A percentile compares a stretch with the other conserved stretches of the same genome.
These are phyloP conservation scores for Naganishia friedmannii DNA, from an alignment of 768 basidiomycete genomes.

Conservation along the genomic window DNA sequence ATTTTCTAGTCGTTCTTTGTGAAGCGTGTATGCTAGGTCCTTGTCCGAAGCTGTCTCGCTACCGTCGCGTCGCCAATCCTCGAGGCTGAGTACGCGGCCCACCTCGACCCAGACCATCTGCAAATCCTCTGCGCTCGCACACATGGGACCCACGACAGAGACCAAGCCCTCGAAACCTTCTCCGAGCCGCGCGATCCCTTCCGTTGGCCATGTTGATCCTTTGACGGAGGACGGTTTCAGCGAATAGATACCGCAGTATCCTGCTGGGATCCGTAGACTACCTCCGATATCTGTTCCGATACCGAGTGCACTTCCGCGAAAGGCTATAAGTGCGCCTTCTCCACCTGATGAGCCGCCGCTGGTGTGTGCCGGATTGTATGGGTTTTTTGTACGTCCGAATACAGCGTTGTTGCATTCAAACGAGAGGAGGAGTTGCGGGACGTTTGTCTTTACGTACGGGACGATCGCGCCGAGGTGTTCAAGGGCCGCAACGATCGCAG, in stretches of 20 bases:
- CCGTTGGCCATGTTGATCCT: constrained; percentile 55
- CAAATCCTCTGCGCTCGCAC: constrained; percentile 62
- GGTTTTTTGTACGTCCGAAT: constrained; percentile 75
- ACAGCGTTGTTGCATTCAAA: constrained; percentile 73
- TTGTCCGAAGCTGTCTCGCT: neutral
- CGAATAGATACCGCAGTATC: constrained; percentile 65
- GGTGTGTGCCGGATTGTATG: constrained; percentile 68
- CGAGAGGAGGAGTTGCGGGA: constrained; percentile 58
- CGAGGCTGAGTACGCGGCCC: constrained; percentile 53
- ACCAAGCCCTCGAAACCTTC: constrained; percentile 63
- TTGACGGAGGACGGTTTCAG: constrained; percentile 52
- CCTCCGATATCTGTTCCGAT: constrained; percentile 78
- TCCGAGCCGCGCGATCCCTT: constrained; percentile 59
- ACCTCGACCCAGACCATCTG: constrained; percentile 66
- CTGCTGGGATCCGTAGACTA: constrained; percentile 65
- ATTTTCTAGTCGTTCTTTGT: constrained; percentile 2
- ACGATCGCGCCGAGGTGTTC: constrained; percentile 63
- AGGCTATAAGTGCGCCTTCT: constrained; percentile 72
- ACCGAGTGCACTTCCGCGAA: constrained; percentile 59
- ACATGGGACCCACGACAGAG: constrained; percentile 62
- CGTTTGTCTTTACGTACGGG: constrained; percentile 57
- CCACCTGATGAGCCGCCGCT: constrained; percentile 81
- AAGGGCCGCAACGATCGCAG: constrained; percentile 54
- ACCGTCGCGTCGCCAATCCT: neutral
- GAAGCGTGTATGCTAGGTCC: constrained; percentile 1